These are phyloP conservation scores for Cucurbita moschata DNA, from an alignment of 306 rosid genomes.

Conservation along the genomic window DNA sequence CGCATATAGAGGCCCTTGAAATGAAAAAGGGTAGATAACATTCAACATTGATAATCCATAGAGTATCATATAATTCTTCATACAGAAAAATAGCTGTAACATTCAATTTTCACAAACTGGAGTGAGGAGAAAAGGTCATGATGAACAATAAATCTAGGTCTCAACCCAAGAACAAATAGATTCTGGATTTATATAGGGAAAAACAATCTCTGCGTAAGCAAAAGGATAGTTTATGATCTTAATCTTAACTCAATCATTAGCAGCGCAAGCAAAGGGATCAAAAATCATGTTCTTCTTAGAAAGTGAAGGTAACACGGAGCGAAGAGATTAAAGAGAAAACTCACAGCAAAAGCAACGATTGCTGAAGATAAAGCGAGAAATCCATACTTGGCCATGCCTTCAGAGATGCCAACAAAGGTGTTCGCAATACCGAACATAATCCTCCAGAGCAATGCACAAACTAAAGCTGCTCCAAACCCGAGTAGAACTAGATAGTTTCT, in stretches of 20 bases:
- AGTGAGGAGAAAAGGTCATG: not conserved
- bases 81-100: not conserved
- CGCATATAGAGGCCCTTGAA: slow-evolving; percentile 79
- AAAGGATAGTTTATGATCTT: too few relatives aligned
- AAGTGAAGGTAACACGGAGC: not conserved
- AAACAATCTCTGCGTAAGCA: not conserved
- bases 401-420: slow-evolving; percentile 55
- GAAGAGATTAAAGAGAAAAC: slow-evolving; percentile 18
- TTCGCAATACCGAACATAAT: slow-evolving; percentile 65
- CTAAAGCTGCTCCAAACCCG: slow-evolving; percentile 49
- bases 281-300: not conserved
- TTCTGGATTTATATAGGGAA: not conserved
- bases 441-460: slow-evolving; percentile 67
- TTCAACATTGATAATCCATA: slow-evolving; percentile 14
- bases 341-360: slow-evolving; percentile 71
- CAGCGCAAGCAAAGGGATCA: not conserved
- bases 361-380: slow-evolving; percentile 89
- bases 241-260: not conserved
- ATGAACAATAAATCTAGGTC: not conserved
- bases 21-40: slow-evolving; percentile 6
- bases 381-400: slow-evolving; percentile 95
- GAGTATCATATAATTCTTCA: not conserved
- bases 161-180: not conserved
- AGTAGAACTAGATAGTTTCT: slow-evolving; percentile 42
- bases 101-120: not conserved